These are phyloP conservation scores for Cryptococcus depauperatus DNA, from an alignment of 1,284 basidiomycete genomes.

Conservation along the genomic window DNA sequence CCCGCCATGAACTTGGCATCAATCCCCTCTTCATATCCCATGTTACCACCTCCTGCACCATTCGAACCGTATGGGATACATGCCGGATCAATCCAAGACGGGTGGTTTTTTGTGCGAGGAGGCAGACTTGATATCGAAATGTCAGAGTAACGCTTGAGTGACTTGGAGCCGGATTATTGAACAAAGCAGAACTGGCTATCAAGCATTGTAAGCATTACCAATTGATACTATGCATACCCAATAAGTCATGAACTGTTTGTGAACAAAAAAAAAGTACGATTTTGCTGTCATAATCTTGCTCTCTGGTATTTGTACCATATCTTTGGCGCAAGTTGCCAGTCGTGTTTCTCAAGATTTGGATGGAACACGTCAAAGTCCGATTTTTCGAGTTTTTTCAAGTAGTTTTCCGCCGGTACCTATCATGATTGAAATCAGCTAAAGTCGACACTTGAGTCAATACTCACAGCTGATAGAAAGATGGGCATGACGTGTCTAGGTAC, in stretches of 20 bases:
- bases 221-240: too few species aligned
- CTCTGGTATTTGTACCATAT: slow-evolving; percentile 62
- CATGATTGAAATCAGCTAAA: background rate
- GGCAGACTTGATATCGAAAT: too few species aligned
- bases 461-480: slow-evolving; percentile 67
- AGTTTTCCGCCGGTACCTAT: slow-evolving; percentile 68
- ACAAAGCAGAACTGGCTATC: too few species aligned
- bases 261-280: background rate
- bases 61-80: too few species aligned
- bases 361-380: slow-evolving; percentile 78
- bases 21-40: too few species aligned
- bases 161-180: too few species aligned
- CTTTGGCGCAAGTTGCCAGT: slow-evolving; percentile 79
- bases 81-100: too few species aligned
- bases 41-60: too few species aligned
- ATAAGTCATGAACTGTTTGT: background rate
- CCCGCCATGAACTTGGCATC: too few species aligned
- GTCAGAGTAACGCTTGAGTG: too few species aligned
- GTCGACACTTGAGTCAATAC: slow-evolving; percentile 35
- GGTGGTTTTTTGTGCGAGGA: too few species aligned
- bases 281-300: slow-evolving; percentile 45
- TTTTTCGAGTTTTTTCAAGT: slow-evolving; percentile 64
- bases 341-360: slow-evolving; percentile 58
- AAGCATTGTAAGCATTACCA: too few species aligned
- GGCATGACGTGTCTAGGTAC: slow-evolving; percentile 59